These are phyloP conservation scores for Aegilops longissima DNA, from an alignment of 176 grass and related monocot species.

Conservation along the genomic window DNA sequence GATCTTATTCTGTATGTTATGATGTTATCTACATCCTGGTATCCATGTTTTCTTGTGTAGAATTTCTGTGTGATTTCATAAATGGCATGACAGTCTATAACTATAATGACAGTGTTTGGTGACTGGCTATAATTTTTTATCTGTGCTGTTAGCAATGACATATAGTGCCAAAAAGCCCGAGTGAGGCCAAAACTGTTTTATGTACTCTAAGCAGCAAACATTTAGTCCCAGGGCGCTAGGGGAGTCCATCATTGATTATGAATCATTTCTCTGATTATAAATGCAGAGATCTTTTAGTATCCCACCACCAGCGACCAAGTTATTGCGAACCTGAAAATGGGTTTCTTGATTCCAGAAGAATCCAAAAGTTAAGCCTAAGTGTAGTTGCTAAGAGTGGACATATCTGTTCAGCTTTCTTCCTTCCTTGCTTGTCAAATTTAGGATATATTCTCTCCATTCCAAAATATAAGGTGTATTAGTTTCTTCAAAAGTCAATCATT, in stretches of 20 bases:
- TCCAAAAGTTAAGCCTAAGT: background rate
- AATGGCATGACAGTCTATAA: background rate
- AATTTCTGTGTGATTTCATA: background rate
- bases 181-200: slow-evolving; percentile 8
- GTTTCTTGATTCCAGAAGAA: background rate
- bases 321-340: background rate
- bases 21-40: background rate
- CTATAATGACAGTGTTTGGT: background rate
- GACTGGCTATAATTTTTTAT: background rate
- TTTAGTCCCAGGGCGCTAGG: background rate
- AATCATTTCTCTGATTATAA: background rate
- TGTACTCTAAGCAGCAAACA: background rate
- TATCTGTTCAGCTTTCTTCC: background rate
- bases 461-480: no score
- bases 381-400: background rate
- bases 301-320: background rate
- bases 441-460: background rate
- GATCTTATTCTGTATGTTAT: background rate
- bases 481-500: no score
- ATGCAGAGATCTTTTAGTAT: background rate
- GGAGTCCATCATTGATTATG: background rate
- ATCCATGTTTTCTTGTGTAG: background rate
- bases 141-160: background rate
- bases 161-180: background rate
- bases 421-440: background rate